Base-by-base conservation (phyloP, 148 eudicot genomes). In the Tetragonia tetragonoides region DNA sequence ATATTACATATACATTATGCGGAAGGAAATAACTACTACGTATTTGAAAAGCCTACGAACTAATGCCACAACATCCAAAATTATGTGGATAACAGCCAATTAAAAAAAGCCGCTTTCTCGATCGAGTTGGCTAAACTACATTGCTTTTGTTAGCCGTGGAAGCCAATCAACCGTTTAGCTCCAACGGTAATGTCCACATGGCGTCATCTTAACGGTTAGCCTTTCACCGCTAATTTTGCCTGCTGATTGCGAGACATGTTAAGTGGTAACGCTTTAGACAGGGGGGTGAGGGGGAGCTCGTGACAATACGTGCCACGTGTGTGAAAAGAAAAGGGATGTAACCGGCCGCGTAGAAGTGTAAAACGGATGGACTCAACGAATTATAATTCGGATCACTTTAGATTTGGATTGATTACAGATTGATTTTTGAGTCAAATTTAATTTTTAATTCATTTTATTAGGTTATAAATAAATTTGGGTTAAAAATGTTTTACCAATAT, bases 101-200 rank as follows among this genome's bases (percentile, higher is more conserved):
- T 23, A 70, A 51, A 60, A 60, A 78, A 7, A 60, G 42, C 67
- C 20, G 56, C 46, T 47, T 66, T 78, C 38, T 16, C 64, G 20
- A 56, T 16, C 64, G 20, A 56, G 70, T 63, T 79, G 51, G 81
- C 54, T 79, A 28, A 42, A 67, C 78, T 37, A 80, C 53, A 39
- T 79, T 66, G 77, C 76, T 80, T 64, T 72, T 37, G 54, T 57
- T 40, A 60, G 66, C 53, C 81, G 84, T 82, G 69, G 63, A 82
- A 82, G 84, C 34, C 74, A 81, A 81, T 65, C 74, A 34, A 28
- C 56, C 80, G 77, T 75, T 73, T 70, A 66, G 72, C 17, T 42
- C 46, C 81, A 11, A 73, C 46, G 37, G 54, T 14, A 28, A 15
- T 66, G 12, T 67, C 78, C 81, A 82, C 75, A 74, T 73, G 78